phyloP scores from a whole-genome alignment of 331 rosid species.

The Malus hybrid region DNA sequence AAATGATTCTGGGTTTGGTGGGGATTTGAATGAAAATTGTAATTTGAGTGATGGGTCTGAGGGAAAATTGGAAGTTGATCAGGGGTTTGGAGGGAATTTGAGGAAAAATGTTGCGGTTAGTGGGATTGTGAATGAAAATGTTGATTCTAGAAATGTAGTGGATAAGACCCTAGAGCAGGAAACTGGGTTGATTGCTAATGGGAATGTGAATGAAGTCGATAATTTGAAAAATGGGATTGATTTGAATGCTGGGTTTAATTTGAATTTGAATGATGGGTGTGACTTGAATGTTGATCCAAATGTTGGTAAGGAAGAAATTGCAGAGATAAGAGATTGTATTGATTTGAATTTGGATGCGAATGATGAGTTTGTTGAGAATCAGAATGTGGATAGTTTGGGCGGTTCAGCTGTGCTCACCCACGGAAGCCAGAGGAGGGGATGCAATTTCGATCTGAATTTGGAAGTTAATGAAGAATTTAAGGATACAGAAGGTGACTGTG shows the following conservation, averaged over 20 bases:
- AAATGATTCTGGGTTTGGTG: conserved; percentile 29
- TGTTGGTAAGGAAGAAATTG: not conserved
- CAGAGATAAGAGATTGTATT: conserved; percentile 37
- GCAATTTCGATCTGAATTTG: conserved; percentile 75
- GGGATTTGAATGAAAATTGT: conserved; percentile 22
- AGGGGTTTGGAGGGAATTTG: conserved; percentile 34
- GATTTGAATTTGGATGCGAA: conserved; percentile 80
- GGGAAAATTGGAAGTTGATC: conserved; percentile 12
- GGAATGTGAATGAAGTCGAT: conserved; percentile 14
- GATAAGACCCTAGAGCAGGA: conserved; percentile 17
- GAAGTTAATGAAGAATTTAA: conserved; percentile 60
- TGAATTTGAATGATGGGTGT: conserved; percentile 37
- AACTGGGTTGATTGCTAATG: conserved; percentile 18
- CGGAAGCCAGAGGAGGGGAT: conserved; percentile 34
- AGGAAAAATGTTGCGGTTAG: conserved; percentile 4
- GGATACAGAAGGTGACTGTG: conserved; percentile 31
- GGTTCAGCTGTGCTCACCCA: conserved; percentile 17
- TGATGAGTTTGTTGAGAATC: conserved; percentile 42
- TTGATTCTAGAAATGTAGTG: conserved; percentile 15
- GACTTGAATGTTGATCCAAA: conserved; percentile 2
- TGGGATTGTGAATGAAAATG: conserved; percentile 34
- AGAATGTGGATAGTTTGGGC: conserved; percentile 10
- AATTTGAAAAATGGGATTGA: conserved; percentile 46
- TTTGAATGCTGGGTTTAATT: conserved; percentile 45
- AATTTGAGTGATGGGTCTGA: conserved; percentile 19